These are phyloP conservation scores for Centaurea solstitialis DNA, from an alignment of 129 eudicot genomes.

Conservation along the genomic window DNA sequence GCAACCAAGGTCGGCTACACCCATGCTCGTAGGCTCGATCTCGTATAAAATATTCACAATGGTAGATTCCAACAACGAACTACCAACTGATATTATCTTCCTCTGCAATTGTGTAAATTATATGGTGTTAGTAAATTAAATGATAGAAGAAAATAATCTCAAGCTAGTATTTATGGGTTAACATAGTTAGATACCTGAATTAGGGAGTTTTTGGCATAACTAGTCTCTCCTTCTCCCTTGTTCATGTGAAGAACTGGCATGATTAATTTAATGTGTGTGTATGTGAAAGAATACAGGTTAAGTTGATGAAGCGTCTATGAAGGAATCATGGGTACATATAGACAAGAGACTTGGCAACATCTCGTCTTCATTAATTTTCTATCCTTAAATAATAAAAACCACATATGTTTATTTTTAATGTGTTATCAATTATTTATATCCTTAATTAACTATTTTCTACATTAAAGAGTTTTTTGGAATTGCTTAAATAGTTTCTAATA, in stretches of 20 bases:
- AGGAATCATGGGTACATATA: not conserved
- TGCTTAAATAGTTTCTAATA: too few relatives aligned
- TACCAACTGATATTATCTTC: slow-evolving; percentile 39
- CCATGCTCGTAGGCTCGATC: slow-evolving; percentile 49
- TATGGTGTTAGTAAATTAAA: not conserved
- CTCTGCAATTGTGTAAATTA: slow-evolving; percentile 33
- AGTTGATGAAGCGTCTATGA: not conserved
- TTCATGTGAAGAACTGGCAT: slow-evolving; percentile 69
- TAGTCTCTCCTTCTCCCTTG: slow-evolving; percentile 57
- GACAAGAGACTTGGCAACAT: not conserved
- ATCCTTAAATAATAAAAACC: not conserved
- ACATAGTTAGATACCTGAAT: slow-evolving; percentile 38
- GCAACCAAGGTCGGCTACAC: slow-evolving; percentile 76
- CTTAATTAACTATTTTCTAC: too few relatives aligned
- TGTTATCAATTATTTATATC: too few relatives aligned
- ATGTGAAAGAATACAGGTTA: not conserved
- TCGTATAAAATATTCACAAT: slow-evolving; percentile 21
- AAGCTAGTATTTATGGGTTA: not conserved
- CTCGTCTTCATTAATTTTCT: not conserved
- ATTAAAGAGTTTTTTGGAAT: too few relatives aligned
- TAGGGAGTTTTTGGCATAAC: slow-evolving; percentile 60
- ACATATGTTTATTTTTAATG: not conserved
- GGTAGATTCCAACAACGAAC: slow-evolving; percentile 39
- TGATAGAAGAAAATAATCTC: too few relatives aligned
- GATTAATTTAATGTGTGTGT: not conserved